A percentile compares a stretch with the other conserved stretches of the same genome.
Evolutionary conservation across 257 asterid species (phyloP).

Genomic region (Hygrophila difformis): DNA sequence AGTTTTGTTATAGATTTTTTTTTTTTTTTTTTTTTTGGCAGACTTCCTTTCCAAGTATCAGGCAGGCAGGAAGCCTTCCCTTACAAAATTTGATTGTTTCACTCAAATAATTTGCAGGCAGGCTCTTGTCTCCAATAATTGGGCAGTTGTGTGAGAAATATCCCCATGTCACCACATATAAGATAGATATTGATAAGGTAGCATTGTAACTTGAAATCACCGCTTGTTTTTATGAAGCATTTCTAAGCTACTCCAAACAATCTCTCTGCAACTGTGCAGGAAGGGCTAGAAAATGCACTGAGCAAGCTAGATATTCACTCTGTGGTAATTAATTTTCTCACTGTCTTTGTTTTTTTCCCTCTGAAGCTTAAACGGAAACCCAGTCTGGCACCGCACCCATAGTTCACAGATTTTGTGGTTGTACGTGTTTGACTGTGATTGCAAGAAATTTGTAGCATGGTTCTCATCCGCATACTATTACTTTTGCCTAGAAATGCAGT

Average conservation of each 20-base stretch:
- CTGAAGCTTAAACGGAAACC: too few species aligned
- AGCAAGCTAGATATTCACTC: conserved; percentile 53
- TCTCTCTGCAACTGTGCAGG: conserved; percentile 50
- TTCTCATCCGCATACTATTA: background rate
- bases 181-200: conserved; percentile 92
- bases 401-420: too few species aligned
- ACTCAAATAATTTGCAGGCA: conserved; percentile 43
- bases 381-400: too few species aligned
- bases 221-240: background rate
- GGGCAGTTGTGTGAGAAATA: conserved; percentile 78
- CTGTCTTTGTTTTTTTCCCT: background rate
- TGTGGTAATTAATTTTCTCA: conserved; percentile 44
- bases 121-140: conserved; percentile 67
- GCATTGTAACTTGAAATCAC: background rate
- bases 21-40: too few species aligned
- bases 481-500: background rate
- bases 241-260: background rate
- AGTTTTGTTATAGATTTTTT: conserved; percentile 28
- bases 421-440: too few species aligned
- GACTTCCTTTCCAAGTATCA: too few species aligned
- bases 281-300: conserved; percentile 50
- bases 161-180: conserved; percentile 84
- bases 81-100: too few species aligned
- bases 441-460: too few species aligned
- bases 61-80: too few species aligned